Conservation (phyloP, 768 basidiomycete species). For the Rhodosporidiobolus sp. region DNA sequence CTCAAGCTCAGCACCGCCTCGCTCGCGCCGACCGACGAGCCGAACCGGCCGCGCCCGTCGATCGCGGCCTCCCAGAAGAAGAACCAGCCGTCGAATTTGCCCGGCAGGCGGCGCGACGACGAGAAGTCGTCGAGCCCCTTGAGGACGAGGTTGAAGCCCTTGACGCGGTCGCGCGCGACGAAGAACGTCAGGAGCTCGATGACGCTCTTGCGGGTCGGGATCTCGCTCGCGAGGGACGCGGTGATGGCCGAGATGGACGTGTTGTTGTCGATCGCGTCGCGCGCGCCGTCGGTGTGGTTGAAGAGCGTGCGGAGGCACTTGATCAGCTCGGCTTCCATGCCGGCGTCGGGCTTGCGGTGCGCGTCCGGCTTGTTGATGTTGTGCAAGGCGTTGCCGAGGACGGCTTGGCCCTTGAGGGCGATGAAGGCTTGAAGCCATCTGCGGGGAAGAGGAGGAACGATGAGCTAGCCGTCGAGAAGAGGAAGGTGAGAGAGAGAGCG, state of each 20-base stretch:
- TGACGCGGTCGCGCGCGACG: conserved; percentile 60
- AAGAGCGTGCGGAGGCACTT: conserved; percentile 82
- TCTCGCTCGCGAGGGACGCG: conserved; percentile 73
- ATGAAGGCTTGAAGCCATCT: conserved; percentile 82
- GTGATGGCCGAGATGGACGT: conserved; percentile 74
- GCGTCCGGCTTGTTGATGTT: conserved; percentile 59
- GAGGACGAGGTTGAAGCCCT: conserved; percentile 66
- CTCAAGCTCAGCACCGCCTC: conserved; percentile 70
- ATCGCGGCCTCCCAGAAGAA: conserved; percentile 71
- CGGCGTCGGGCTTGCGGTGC: conserved; percentile 58
- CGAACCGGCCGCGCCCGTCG: conserved; percentile 86
- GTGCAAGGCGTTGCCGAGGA: conserved; percentile 71
- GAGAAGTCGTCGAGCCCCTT: conserved; percentile 62
- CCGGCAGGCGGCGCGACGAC: conserved; percentile 50
- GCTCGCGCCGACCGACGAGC: conserved; percentile 89
- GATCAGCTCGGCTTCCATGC: conserved; percentile 79
- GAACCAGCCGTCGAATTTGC: conserved; percentile 80
- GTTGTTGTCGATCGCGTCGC: conserved; percentile 70
- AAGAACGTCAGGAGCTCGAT: conserved; percentile 75
- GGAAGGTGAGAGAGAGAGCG: background rate
- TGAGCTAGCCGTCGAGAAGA: background rate
- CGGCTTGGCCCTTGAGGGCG: conserved; percentile 72
- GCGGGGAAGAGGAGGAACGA: background rate
- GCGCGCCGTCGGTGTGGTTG: conserved; percentile 62
- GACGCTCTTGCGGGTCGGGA: conserved; percentile 72